These are phyloP conservation scores for Scedosporium boydii DNA, from an alignment of 2,329 filamentous ascomycete genomes.

Conservation along the genomic window DNA sequence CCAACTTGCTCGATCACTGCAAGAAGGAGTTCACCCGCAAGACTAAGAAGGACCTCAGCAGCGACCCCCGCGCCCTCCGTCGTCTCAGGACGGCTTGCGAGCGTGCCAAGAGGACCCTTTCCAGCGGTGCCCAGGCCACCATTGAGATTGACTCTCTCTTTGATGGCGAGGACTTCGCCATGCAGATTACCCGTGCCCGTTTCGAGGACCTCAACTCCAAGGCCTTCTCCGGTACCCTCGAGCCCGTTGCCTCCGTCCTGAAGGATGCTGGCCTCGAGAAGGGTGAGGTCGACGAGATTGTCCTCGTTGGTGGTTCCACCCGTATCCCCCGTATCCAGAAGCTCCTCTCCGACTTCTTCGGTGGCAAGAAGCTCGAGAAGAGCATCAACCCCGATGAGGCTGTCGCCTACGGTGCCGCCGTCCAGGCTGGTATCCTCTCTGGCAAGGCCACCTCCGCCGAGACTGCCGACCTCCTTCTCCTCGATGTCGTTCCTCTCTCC, in stretches of 20 bases:
- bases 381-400: constrained; percentile 99
- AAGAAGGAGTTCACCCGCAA: constrained; percentile 90
- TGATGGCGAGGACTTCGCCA: constrained; percentile 95
- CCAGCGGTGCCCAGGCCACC: constrained; percentile 92
- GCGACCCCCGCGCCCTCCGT: constrained; percentile 85
- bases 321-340: constrained; percentile 99
- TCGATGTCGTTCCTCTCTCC: constrained; percentile 93
- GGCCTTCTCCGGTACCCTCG: constrained; percentile 85
- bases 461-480: constrained; percentile 84
- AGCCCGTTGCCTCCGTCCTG: constrained; percentile 92
- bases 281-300: constrained; percentile 91
- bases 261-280: constrained; percentile 88
- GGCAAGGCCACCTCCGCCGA: constrained; percentile 96
- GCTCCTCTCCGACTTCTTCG: constrained; percentile 97
- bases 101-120: constrained; percentile 98
- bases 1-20: constrained; percentile 90
- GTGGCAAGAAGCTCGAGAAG: constrained; percentile 99
- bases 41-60: constrained; percentile 67
- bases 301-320: constrained; percentile 96
- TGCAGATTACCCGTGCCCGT: constrained; percentile 94
- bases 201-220: constrained; percentile 98
- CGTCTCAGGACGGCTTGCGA: constrained; percentile 96
- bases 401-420: constrained; percentile 95
- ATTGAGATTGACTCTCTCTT: constrained; percentile 98
- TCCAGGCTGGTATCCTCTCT: constrained; percentile 97